Evolutionary conservation across 805 yeast genomes (phyloP), one percentile per base, ranked within the genome.

Genomic region (Kodamaea neixiangensis): DNA sequence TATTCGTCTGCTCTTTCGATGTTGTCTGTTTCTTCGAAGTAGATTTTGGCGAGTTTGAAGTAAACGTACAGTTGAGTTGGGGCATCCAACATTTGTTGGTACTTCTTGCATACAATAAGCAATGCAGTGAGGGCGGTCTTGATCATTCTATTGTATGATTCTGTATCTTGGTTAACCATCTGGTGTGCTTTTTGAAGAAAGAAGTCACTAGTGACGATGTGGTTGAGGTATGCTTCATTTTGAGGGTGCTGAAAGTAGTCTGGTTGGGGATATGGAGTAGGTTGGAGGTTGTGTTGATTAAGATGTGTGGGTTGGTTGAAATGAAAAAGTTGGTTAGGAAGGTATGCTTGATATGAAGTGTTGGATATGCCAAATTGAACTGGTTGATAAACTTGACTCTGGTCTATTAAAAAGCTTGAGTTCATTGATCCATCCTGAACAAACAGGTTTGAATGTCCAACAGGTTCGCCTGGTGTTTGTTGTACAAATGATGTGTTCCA

Each of bases 11-110:
- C 83, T 35, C 64, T 54, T 22, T 69, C 69, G 14, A 64, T 54
- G 53, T 72, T 71, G 2, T 62, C 62, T 0, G 83, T 79, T 49
- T 80, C 84, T 20, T 53, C 53, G 44, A 69, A 67, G 47, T 73
- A 67, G 3, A 77, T 44, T 10, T 58, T 58, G 0, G 80, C 73
- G 7, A 79, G 54, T 38, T 65, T 66, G 47, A 68, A 71, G 39
- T 67, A 66, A 0, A 76, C 55, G 2, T 56, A 46, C 50, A 71
- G 69, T 47, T 72, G 74, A 15, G 64, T 46, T 13, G 54, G 56
- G 0, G 76, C 68, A 35, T 66, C 58, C 13, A 80, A 50, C 2
- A 44, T 15, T 1, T 52, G 49, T 10, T 57, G 50, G 54, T 73
- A 77, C 39, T 65, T 61, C 37, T 5, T 53, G 41, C 3, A 54